Evolutionary conservation across 805 yeast species (phyloP).

Genomic region (Wickerhamomyces xylosicus): DNA sequence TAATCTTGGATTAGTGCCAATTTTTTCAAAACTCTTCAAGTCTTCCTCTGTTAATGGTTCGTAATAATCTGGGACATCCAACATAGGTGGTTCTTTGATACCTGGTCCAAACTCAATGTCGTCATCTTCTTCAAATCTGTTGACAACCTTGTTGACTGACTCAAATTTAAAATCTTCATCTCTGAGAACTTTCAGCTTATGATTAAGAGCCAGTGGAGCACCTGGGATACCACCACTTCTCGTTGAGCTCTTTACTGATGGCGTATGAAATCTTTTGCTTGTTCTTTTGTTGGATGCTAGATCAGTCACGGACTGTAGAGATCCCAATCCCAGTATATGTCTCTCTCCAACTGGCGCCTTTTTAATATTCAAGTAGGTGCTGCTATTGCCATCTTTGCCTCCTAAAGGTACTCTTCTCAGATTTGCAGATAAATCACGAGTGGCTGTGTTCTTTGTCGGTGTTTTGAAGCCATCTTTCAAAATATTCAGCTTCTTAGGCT

Average conservation of each 20-base stretch:
- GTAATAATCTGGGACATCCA: conserved; percentile 29
- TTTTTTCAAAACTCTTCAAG: conserved; percentile 17
- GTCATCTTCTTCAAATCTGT: background rate
- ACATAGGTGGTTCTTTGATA: background rate
- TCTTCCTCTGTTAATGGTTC: conserved; percentile 28
- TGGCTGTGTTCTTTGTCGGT: background rate
- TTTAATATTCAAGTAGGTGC: background rate
- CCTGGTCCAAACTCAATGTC: background rate
- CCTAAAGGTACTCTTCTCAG: background rate
- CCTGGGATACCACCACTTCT: background rate
- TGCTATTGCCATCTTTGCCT: background rate
- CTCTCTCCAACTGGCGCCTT: no score
- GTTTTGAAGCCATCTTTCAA: background rate
- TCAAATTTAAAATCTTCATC: background rate
- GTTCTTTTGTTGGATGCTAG: no score
- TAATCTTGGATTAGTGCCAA: conserved; percentile 12
- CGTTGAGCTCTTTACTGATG: background rate
- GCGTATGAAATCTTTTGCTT: background rate
- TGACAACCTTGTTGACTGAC: background rate
- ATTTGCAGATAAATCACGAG: background rate
- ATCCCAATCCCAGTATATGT: no score
- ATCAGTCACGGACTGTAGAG: background rate
- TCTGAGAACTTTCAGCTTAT: background rate
- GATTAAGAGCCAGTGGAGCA: background rate
- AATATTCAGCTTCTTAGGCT: background rate